Evolutionary conservation across 225 moss, liverwort and hornwort genomes (phyloP).

Genomic region (Antitrichia curtipendula): DNA sequence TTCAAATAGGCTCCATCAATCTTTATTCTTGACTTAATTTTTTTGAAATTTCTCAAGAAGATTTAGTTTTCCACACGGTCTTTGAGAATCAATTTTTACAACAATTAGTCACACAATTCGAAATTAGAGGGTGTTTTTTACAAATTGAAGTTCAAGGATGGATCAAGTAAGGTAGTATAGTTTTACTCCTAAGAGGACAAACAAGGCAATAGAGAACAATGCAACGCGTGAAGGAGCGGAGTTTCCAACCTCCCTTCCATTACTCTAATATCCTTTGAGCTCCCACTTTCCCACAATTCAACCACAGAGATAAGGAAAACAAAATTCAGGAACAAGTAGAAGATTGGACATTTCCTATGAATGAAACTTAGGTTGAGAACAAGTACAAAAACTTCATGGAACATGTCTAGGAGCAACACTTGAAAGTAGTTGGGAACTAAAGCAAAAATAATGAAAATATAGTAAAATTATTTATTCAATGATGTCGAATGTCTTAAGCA

Average conservation of each 20-base stretch:
- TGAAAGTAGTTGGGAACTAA: neutral
- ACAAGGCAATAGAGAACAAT: neutral
- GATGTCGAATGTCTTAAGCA: neutral
- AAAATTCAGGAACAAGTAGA: fast-evolving
- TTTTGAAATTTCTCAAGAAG: neutral
- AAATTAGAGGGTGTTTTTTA: neutral
- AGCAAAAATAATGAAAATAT: neutral
- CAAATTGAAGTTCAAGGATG: neutral
- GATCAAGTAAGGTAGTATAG: fast-evolving
- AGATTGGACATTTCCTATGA: neutral
- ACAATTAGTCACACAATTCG: neutral
- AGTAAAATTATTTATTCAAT: neutral
- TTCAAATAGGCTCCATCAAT: neutral
- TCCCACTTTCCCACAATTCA: neutral
- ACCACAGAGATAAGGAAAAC: neutral
- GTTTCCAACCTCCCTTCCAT: neutral
- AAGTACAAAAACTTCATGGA: neutral
- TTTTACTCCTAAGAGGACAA: neutral
- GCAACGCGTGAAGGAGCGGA: fast-evolving
- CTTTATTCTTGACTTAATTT: neutral
- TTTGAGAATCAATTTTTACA: neutral
- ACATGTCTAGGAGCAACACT: fast-evolving
- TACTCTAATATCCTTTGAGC: neutral
- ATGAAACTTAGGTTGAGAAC: neutral
- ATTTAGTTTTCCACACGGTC: neutral